phyloP scores from a whole-genome alignment of 106 monocot species.

The Allium fistulosum region DNA sequence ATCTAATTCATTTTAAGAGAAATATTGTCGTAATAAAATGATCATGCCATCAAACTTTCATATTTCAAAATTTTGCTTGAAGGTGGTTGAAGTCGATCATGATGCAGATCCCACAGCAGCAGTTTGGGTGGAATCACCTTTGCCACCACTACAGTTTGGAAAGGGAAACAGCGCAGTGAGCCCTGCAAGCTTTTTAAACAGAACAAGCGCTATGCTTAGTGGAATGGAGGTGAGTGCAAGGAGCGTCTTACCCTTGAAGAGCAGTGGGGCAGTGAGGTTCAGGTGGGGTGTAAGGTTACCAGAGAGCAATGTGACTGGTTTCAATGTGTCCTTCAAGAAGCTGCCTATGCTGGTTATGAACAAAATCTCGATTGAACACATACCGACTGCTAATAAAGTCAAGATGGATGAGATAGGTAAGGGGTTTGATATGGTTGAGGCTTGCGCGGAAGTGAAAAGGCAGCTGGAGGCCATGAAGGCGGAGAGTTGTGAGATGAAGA shows the following conservation, averaged over 20 bases:
- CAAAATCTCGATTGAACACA: conserved; percentile 59
- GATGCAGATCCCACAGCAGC: not conserved
- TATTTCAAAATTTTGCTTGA: not conserved
- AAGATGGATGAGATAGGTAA: conserved; percentile 1
- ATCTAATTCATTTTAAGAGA: no score
- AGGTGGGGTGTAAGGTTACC: conserved; percentile 72
- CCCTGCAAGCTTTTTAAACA: conserved; percentile 8
- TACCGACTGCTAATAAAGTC: not conserved
- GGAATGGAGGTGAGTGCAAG: conserved; percentile 49
- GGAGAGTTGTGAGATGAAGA: conserved; percentile 32
- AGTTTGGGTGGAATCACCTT: conserved; percentile 17
- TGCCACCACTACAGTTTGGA: conserved; percentile 7
- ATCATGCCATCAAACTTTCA: no score
- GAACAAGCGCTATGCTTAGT: conserved; percentile 23
- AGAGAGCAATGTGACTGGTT: conserved; percentile 22
- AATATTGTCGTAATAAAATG: no score
- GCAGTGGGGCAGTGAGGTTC: conserved; percentile 49
- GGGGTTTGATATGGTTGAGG: conserved; percentile 7
- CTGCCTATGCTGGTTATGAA: conserved; percentile 70
- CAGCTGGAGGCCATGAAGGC: conserved; percentile 40
- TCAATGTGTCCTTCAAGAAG: conserved; percentile 22
- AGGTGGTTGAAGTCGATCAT: not conserved
- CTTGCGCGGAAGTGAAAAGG: conserved; percentile 12
- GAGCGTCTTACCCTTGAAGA: conserved; percentile 43
- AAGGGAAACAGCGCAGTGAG: not conserved